phyloP scores from a whole-genome alignment of 352 stramenopile genomes.

The Blastocystis sp. region DNA sequence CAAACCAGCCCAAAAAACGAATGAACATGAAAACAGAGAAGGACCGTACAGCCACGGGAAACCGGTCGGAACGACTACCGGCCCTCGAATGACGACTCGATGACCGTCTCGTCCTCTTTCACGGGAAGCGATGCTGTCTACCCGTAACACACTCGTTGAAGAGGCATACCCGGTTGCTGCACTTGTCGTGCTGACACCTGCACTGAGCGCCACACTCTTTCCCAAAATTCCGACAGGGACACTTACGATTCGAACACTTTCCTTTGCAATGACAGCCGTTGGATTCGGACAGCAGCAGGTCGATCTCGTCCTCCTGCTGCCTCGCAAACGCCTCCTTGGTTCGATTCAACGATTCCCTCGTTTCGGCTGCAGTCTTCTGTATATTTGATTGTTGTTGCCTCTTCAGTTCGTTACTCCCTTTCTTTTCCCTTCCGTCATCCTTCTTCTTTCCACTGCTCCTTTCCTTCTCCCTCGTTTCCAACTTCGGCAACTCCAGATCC shows the following conservation, averaged over 20 bases:
- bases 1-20: no score
- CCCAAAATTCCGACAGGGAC: constrained; percentile 52
- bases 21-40: no score
- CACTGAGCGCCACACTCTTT: constrained; percentile 1
- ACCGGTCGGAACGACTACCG: no score
- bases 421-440: no score
- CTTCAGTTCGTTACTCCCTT: no score
- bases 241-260: constrained; percentile 62
- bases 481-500: constrained; percentile 7
- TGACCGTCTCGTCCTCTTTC: constrained; percentile 39
- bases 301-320: constrained; percentile 17
- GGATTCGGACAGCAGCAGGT: constrained; percentile 10
- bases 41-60: no score
- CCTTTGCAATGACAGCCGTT: constrained; percentile 42
- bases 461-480: not conserved
- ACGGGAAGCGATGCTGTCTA: not conserved
- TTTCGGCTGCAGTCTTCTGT: not conserved
- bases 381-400: not conserved
- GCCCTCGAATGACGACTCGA: constrained; percentile 17
- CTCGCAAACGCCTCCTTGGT: constrained; percentile 8
- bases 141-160: not conserved
- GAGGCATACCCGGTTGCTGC: not conserved
- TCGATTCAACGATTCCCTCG: not conserved
- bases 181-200: not conserved
- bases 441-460: not conserved